A percentile compares a stretch with the other conserved stretches of the same genome.
Conservation (phyloP, 176 grass and related monocot genomes). For the Chloris gayana region DNA sequence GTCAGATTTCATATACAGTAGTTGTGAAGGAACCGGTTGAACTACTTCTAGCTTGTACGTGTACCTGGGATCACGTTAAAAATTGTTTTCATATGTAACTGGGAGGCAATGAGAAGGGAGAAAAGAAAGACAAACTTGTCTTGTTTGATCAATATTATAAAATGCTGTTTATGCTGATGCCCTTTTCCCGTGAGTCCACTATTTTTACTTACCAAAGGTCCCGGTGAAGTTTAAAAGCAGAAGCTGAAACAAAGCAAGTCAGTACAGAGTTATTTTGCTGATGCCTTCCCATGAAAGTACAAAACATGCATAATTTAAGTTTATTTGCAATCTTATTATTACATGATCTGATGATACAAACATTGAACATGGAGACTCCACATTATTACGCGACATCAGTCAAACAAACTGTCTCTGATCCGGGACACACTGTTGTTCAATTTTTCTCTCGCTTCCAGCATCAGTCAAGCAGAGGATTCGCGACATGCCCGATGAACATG, state of each 20-base stretch:
- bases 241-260: no score
- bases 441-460: not conserved
- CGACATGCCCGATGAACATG: conserved; percentile 34
- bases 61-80: conserved; percentile 1
- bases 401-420: no score
- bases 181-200: not conserved
- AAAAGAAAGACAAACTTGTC: not conserved
- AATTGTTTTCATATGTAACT: conserved; percentile 6
- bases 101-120: not conserved
- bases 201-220: no score
- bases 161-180: not conserved
- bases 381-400: no score
- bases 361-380: not conserved
- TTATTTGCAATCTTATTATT: not conserved
- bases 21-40: conserved; percentile 11
- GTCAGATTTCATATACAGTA: conserved; percentile 18
- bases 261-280: no score
- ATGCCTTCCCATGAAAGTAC: no score
- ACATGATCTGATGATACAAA: no score
- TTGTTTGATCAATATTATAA: not conserved
- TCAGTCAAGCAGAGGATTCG: not conserved
- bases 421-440: not conserved
- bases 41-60: not conserved
- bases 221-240: no score
- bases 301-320: no score